phyloP scores from a whole-genome alignment of 441 rosid genomes.

The Monsonia emarginata region DNA sequence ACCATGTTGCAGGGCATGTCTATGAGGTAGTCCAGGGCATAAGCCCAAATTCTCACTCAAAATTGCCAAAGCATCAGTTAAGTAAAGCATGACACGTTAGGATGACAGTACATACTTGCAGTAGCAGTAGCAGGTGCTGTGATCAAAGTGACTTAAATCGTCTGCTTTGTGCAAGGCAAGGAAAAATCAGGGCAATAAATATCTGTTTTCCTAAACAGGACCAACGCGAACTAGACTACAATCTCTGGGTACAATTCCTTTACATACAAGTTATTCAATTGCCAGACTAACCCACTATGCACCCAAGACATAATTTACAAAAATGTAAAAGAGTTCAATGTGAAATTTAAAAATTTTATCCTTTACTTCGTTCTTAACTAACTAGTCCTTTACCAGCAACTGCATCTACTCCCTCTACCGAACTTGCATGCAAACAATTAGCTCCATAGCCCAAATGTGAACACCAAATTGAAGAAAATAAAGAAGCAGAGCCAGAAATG shows the following conservation, averaged over 20 bases:
- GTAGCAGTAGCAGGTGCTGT: neutral
- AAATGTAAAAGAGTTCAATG: neutral
- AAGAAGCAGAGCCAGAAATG: neutral
- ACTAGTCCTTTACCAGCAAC: neutral
- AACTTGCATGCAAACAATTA: neutral
- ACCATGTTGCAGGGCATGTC: neutral
- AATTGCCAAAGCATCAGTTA: neutral
- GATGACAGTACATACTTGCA: neutral
- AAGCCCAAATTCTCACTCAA: neutral
- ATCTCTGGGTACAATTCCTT: neutral
- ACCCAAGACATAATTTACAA: neutral
- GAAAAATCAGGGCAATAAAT: too few relatives aligned
- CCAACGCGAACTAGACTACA: neutral
- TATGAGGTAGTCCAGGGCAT: neutral
- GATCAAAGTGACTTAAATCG: too few relatives aligned
- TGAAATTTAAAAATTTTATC: neutral
- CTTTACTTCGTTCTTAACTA: neutral
- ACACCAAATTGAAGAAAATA: too few relatives aligned
- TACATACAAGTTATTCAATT: neutral
- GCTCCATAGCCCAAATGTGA: neutral
- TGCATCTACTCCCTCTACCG: neutral
- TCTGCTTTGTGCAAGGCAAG: too few relatives aligned
- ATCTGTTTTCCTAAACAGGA: too few relatives aligned
- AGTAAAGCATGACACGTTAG: neutral
- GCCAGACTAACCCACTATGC: neutral